These are phyloP conservation scores for Nakazawaea peltata DNA, from an alignment of 805 yeast species.

Conservation along the genomic window DNA sequence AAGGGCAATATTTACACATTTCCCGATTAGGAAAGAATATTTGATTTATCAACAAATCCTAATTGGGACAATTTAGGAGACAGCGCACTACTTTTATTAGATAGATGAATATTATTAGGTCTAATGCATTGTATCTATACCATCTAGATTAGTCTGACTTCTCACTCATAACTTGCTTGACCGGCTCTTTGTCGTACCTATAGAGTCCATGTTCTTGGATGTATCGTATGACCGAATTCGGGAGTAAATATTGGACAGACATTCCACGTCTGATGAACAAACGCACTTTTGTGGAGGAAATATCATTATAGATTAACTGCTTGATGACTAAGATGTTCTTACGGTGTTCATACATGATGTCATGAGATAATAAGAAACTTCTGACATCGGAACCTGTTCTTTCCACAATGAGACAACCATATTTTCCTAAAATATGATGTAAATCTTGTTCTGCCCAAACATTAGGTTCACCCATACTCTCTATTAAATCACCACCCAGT, in stretches of 20 bases:
- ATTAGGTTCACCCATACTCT: constrained; percentile 99
- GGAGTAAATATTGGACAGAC: constrained; percentile 92
- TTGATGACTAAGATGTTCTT: constrained; percentile 90
- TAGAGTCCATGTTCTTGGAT: constrained; percentile 89
- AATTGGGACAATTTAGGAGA: too few relatives aligned
- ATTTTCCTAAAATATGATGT: constrained; percentile 90
- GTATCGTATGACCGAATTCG: constrained; percentile 90
- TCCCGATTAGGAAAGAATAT: too few relatives aligned
- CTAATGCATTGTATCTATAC: too few relatives aligned
- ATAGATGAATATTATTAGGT: too few relatives aligned
- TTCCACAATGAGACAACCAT: constrained; percentile 95
- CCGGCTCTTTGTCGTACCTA: constrained; percentile 84
- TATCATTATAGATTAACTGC: constrained; percentile 94
- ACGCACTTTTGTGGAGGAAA: constrained; percentile 89
- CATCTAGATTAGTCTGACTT: constrained; percentile 2
- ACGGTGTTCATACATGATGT: constrained; percentile 94
- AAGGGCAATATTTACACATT: too few relatives aligned
- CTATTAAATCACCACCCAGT: constrained; percentile 97
- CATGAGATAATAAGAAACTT: constrained; percentile 85
- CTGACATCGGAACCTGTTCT: constrained; percentile 96
- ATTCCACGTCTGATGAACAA: constrained; percentile 88
- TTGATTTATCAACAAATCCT: too few relatives aligned
- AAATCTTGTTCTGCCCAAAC: constrained; percentile 97
- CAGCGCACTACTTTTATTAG: too few relatives aligned
- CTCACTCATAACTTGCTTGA: constrained; percentile 64